These are phyloP conservation scores for Acephala macrosclerotiorum DNA, from an alignment of 2,329 filamentous ascomycete species.

Conservation along the genomic window DNA sequence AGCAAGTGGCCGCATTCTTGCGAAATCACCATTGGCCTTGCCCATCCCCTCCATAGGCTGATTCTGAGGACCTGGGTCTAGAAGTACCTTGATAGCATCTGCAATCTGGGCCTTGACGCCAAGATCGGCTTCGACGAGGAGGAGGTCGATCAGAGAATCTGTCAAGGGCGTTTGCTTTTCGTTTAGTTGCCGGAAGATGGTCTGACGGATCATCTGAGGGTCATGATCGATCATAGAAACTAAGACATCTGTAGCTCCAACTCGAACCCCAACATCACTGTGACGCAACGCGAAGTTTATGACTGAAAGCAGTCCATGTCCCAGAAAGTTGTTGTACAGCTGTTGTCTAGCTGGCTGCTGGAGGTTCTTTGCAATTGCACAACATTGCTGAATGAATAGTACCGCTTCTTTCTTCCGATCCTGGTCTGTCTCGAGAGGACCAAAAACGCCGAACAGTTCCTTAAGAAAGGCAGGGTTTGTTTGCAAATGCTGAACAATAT, in stretches of 20 bases:
- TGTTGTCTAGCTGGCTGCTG: constrained; percentile 82
- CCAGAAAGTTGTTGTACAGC: constrained; percentile 89
- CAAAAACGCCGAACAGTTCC: constrained; percentile 89
- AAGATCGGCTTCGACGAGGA: constrained; percentile 89
- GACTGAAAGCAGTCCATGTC: constrained; percentile 84
- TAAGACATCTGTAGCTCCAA: constrained; percentile 92
- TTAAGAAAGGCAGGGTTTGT: constrained; percentile 78
- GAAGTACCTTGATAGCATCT: constrained; percentile 91
- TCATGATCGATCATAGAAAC: constrained; percentile 97
- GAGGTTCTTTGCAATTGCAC: constrained; percentile 90
- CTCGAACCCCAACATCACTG: constrained; percentile 81
- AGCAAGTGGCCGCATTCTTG: constrained; percentile 64
- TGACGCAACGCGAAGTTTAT: constrained; percentile 92
- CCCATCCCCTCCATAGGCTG: constrained; percentile 66
- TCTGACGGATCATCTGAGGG: constrained; percentile 89
- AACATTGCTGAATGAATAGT: constrained; percentile 96
- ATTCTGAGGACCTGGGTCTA: constrained; percentile 74
- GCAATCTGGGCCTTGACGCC: constrained; percentile 96
- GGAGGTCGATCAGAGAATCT: constrained; percentile 89
- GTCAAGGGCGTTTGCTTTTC: constrained; percentile 87
- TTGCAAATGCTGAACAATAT: constrained; percentile 96
- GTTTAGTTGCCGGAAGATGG: constrained; percentile 89
- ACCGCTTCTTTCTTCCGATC: constrained; percentile 92
- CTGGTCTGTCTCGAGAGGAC: constrained; percentile 65
- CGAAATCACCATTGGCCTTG: constrained; percentile 73